phyloP scores from a whole-genome alignment of 495 filamentous ascomycete species.

The Aspergillus sclerotiicarbonarius region DNA sequence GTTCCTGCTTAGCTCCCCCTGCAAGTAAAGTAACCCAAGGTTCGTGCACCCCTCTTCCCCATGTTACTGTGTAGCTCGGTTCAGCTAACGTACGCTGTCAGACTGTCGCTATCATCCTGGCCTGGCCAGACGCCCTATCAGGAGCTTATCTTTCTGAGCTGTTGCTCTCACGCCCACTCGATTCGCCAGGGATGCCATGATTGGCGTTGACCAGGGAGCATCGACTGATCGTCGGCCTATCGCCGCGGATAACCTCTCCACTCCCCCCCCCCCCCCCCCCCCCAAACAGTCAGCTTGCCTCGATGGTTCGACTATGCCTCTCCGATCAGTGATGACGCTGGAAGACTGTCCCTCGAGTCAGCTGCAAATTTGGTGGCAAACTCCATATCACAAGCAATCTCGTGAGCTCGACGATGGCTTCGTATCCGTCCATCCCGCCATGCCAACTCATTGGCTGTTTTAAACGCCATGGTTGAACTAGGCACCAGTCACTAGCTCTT shows the following conservation, averaged over 20 bases:
- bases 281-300: background rate
- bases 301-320: background rate
- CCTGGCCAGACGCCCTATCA: background rate
- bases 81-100: background rate
- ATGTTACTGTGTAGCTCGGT: background rate
- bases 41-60: background rate
- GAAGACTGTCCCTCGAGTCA: background rate
- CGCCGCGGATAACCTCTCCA: no score
- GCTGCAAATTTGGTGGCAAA: conserved; percentile 4
- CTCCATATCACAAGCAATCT: conserved; percentile 1
- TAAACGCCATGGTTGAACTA: conserved; percentile 5
- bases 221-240: background rate
- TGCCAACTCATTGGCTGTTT: background rate
- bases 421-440: conserved; percentile 4
- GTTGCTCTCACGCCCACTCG: background rate
- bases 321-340: background rate
- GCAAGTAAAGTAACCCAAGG: background rate
- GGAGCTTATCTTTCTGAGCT: background rate
- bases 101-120: background rate
- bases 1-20: background rate
- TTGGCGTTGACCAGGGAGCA: background rate
- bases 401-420: background rate
- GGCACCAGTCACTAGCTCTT: background rate
- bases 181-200: background rate
- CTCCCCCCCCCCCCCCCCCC: background rate